These are phyloP conservation scores for Biscutella laevigata DNA, from an alignment of 441 rosid genomes.

Conservation along the genomic window DNA sequence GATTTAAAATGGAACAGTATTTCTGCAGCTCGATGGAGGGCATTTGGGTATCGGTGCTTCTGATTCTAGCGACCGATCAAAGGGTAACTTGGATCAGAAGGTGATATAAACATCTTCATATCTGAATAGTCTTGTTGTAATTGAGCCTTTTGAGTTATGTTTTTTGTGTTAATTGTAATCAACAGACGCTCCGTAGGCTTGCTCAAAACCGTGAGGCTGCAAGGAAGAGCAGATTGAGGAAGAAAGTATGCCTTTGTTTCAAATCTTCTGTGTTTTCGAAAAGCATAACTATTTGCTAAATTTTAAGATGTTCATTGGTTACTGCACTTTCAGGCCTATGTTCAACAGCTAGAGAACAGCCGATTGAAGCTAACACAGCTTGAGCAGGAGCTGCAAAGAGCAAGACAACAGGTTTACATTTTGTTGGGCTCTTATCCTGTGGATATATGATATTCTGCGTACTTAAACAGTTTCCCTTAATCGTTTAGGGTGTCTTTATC, in stretches of 20 bases:
- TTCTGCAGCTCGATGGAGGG: conserved; percentile 60
- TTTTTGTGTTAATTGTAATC: conserved; percentile 25
- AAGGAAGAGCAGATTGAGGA: conserved; percentile 93
- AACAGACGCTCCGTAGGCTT: conserved; percentile 93
- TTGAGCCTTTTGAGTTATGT: conserved; percentile 13
- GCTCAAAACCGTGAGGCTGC: conserved; percentile 99
- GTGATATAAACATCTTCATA: conserved; percentile 28
- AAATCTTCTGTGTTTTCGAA: not conserved
- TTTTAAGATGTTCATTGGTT: not conserved
- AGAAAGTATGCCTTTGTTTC: conserved; percentile 45
- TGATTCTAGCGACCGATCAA: conserved; percentile 92
- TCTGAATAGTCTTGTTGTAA: not conserved
- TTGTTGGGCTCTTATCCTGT: not conserved
- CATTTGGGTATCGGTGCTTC: conserved; percentile 41
- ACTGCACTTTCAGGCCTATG: conserved; percentile 63
- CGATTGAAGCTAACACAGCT: conserved; percentile 88
- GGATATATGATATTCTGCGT: not conserved
- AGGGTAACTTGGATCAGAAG: conserved; percentile 89
- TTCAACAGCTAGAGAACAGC: conserved; percentile 94
- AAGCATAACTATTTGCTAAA: not conserved
- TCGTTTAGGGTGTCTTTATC: conserved; percentile 78
- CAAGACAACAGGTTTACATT: conserved; percentile 79
- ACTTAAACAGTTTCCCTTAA: not conserved
- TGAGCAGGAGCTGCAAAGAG: conserved; percentile 97
- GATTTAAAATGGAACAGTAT: not conserved